Base-by-base conservation (phyloP, 768 basidiomycete genomes). In the Lactarius hengduanensis region DNA sequence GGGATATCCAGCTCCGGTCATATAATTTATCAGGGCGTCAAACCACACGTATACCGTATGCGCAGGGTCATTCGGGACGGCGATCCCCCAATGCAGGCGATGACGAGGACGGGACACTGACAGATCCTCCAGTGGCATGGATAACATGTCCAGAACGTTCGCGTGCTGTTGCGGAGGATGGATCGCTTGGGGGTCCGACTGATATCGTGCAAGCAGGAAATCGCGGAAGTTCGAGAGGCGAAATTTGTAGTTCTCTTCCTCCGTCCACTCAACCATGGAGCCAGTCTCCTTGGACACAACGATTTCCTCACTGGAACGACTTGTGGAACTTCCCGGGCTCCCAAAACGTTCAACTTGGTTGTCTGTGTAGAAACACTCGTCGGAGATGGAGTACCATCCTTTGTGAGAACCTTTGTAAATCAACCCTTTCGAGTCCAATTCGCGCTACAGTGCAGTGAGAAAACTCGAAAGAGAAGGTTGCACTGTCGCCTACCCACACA, bases 31-130 rank as follows among this genome's bases (percentile, higher is more conserved):
- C 65, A 96, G 78, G 2, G 94, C 95, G 73, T 96, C 95, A 67
- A 96, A 89, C 95, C 94, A 97, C 59, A 96, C 94, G 74, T 97
- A 96, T 47, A 97, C 87, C 0, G 92, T 94, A 69, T 96, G 94
- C 3, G 81, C 80, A 0, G 83, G 77, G 73, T 97, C 93, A 18
- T 79, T 82, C 0, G 95, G 94, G 0, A 96, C 95, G 0, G 84
- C 85, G 0, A 97, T 86, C 0, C 94, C 94, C 94, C 94, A 96
- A 3, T 80, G 75, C 5, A 96, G 80, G 30, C 94, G 81, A 16
- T 87, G 83, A 2, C 83, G 77, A 0, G 92, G 93, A 10, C 94
- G 83, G 0, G 94, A 96, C 61, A 96, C 83, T 16, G 93, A 94
- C 32, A 97, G 78, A 74, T 96, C 94, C 50, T 85, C 83, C 26